Base-by-base conservation (phyloP, 345 rosid species). In the Psidium friedrichsthalianum region DNA sequence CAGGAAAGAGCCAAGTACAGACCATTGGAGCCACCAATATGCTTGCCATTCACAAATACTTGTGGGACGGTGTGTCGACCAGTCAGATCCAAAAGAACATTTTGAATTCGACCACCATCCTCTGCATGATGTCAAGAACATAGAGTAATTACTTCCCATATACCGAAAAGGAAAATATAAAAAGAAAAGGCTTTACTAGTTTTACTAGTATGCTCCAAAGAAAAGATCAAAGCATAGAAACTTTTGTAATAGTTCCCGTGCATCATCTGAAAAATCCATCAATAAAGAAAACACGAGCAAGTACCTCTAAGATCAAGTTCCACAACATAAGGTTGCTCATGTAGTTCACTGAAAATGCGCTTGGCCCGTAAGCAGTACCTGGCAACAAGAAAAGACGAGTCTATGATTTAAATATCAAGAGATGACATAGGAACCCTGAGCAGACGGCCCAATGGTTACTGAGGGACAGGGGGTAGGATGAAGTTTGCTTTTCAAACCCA, bases 21-120 rank as follows among this genome's bases (percentile, higher is more conserved):
- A 94, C 98, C 98, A 87, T 97, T 98, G 76, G 98, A 95, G 85
- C 99, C 98, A 74, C 99, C 98, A 47, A 95, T 87, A 87, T 95
- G 98, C 88, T 96, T 93, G 36, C 98, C 98, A 83, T 94, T 90
- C 53, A 97, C 92, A 88, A 95, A 97, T 18, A 97, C 93, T 91
- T 97, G 99, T 1, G 99, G 99, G 54, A 97, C 97, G 4, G 99
- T 97, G 42, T 89, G 92, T 29, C 91, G 94, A 32, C 98, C 99
- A 6, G 95, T 93, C 51, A 94, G 90, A 83, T 95, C 94, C 51
- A 95, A 89, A 80, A 97, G 91, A 74, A 93, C 96, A 87, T 89
- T 91, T 87, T 94, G 97, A 87, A 97, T 95, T 59, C 92, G 86
- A 74, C 85, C 87, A 54, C 98, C 99, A 82, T 96, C 98, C 74